Evolutionary conservation across 164 flowering plant genomes (phyloP).

Genomic region (Aristolochia fimbriata): DNA sequence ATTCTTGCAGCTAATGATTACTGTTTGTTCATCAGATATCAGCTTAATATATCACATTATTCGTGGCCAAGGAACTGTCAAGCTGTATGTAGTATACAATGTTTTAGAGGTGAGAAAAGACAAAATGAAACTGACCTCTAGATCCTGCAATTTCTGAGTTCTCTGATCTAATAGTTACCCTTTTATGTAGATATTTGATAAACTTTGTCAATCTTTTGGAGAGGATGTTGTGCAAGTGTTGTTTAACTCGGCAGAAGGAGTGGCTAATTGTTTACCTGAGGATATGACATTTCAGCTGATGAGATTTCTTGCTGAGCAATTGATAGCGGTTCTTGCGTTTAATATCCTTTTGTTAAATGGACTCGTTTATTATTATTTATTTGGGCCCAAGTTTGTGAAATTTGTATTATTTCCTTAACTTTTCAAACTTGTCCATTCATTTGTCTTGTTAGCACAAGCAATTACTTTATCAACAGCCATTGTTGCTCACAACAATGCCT

Average conservation of each 20-base stretch:
- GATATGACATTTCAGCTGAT: constrained; percentile 42
- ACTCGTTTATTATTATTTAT: background rate
- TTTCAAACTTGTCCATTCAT: constrained; percentile 74
- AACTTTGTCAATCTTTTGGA: constrained; percentile 79
- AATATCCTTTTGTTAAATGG: constrained; percentile 56
- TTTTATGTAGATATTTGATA: constrained; percentile 83
- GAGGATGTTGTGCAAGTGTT: constrained; percentile 84
- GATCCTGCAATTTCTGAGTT: background rate
- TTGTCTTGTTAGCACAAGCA: constrained; percentile 92
- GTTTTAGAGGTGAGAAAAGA: constrained; percentile 75
- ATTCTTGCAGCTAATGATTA: background rate
- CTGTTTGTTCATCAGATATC: constrained; percentile 52
- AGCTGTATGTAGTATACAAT: constrained; percentile 96
- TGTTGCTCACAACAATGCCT: constrained; percentile 91
- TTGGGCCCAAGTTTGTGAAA: background rate
- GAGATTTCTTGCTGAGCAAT: constrained; percentile 68
- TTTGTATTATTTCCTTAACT: constrained; percentile 39
- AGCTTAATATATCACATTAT: constrained; percentile 98
- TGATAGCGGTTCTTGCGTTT: constrained; percentile 60
- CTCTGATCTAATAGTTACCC: constrained; percentile 2
- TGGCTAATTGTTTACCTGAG: constrained; percentile 64
- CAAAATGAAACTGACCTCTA: background rate
- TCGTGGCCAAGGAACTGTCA: constrained; percentile 96
- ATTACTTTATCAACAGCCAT: constrained; percentile 91
- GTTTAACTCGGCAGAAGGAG: constrained; percentile 76